A percentile compares a stretch with the other conserved stretches of the same genome.
Conservation (phyloP, 129 eudicot species). For the Rutidosis leptorrhynchoides region DNA sequence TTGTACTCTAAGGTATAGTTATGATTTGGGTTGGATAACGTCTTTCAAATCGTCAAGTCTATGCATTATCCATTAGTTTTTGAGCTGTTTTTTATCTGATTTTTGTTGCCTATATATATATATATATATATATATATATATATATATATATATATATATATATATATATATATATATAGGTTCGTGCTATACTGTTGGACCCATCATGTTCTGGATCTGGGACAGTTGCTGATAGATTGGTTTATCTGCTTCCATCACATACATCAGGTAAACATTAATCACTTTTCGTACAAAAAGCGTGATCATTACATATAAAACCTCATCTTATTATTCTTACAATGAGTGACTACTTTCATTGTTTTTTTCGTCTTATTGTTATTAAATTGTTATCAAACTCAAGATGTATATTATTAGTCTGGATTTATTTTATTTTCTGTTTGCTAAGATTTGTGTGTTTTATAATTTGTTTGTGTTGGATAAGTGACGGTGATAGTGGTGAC, state of each 20-base stretch:
- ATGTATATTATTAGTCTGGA: neutral
- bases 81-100: too few relatives aligned
- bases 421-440: slow-evolving; percentile 2
- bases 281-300: neutral
- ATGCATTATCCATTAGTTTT: neutral
- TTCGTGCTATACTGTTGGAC: slow-evolving; percentile 83
- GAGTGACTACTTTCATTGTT: slow-evolving; percentile 3
- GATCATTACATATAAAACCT: neutral
- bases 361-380: neutral
- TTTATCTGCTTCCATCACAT: slow-evolving; percentile 87
- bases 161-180: slow-evolving; percentile 44
- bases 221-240: slow-evolving; percentile 80
- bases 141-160: too few relatives aligned
- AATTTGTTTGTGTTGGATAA: slow-evolving; percentile 26
- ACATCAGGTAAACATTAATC: slow-evolving; percentile 42
- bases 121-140: too few relatives aligned
- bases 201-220: slow-evolving; percentile 99
- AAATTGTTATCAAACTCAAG: neutral
- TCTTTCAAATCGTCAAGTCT: neutral
- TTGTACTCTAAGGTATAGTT: slow-evolving; percentile 70
- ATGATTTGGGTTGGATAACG: neutral
- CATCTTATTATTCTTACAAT: neutral
- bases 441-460: slow-evolving; percentile 5
- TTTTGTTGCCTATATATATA: too few relatives aligned
- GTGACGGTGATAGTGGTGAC: slow-evolving; percentile 40